phyloP scores from a whole-genome alignment of 129 eudicot genomes.

The Silybum marianum region DNA sequence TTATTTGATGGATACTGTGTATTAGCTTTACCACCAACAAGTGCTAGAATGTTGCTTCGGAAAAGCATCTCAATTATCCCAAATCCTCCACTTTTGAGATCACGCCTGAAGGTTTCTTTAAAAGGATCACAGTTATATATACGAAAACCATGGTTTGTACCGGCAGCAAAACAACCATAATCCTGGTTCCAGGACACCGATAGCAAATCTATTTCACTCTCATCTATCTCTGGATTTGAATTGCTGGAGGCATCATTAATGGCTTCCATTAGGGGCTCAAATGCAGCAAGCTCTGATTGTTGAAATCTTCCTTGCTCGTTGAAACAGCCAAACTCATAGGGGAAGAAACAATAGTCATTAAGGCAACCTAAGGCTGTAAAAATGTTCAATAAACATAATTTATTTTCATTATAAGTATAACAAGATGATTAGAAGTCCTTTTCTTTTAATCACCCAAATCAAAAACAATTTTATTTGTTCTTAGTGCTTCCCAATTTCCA shows the following conservation, averaged over 20 bases:
- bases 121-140: slow-evolving; percentile 85
- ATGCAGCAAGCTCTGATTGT: slow-evolving; percentile 40
- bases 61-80: slow-evolving; percentile 88
- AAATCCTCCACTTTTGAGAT: slow-evolving; percentile 83
- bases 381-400: slow-evolving; percentile 7
- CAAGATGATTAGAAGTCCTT: background rate
- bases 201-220: slow-evolving; percentile 58
- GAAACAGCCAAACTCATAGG: slow-evolving; percentile 63
- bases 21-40: slow-evolving; percentile 75
- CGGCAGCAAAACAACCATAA: slow-evolving; percentile 90
- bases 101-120: slow-evolving; percentile 84
- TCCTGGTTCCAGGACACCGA: slow-evolving; percentile 96
- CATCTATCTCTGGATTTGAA: slow-evolving; percentile 47
- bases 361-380: slow-evolving; percentile 32
- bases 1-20: slow-evolving; percentile 81
- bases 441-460: background rate
- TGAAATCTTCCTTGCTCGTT: slow-evolving; percentile 43
- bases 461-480: background rate
- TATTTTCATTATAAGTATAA: background rate
- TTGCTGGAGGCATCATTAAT: slow-evolving; percentile 39
- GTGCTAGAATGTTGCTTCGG: slow-evolving; percentile 77
- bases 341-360: slow-evolving; percentile 32
- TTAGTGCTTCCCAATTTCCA: background rate
- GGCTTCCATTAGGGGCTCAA: slow-evolving; percentile 47
- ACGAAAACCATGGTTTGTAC: slow-evolving; percentile 80